Conservation (phyloP, 164 flowering plant genomes). For the Liquidambar formosana region DNA sequence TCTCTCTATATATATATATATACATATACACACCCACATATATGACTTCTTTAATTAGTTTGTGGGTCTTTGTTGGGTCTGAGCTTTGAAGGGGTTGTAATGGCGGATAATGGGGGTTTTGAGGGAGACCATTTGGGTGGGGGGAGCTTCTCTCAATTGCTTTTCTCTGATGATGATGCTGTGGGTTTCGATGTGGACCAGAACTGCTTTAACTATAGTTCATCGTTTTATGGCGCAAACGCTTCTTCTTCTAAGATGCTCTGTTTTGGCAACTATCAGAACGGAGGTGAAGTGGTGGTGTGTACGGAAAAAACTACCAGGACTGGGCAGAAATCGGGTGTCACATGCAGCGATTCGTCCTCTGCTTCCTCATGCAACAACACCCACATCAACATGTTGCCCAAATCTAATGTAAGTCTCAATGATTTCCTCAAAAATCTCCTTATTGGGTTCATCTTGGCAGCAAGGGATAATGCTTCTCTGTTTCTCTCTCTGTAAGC, state of each 20-base stretch:
- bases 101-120: slow-evolving; percentile 38
- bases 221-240: slow-evolving; percentile 26
- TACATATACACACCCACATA: no score
- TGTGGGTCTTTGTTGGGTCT: no score
- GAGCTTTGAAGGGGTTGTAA: slow-evolving; percentile 1
- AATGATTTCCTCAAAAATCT: neutral
- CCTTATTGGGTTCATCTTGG: neutral
- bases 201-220: slow-evolving; percentile 17
- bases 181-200: slow-evolving; percentile 24
- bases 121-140: slow-evolving; percentile 26
- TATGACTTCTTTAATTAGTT: no score
- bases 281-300: slow-evolving; percentile 15
- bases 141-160: slow-evolving; percentile 44
- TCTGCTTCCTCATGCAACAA: slow-evolving; percentile 44
- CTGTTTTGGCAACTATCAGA: slow-evolving; percentile 45
- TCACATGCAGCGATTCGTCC: slow-evolving; percentile 49
- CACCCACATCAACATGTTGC: slow-evolving; percentile 19
- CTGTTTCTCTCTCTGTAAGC: slow-evolving; percentile 5
- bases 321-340: slow-evolving; percentile 31
- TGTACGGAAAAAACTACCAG: neutral
- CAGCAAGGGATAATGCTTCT: neutral
- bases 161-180: slow-evolving; percentile 34
- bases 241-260: slow-evolving; percentile 45
- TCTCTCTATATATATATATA: neutral
- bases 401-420: slow-evolving; percentile 35